Conservation (phyloP, 306 rosid genomes). For the Astragalus glycyphyllos region DNA sequence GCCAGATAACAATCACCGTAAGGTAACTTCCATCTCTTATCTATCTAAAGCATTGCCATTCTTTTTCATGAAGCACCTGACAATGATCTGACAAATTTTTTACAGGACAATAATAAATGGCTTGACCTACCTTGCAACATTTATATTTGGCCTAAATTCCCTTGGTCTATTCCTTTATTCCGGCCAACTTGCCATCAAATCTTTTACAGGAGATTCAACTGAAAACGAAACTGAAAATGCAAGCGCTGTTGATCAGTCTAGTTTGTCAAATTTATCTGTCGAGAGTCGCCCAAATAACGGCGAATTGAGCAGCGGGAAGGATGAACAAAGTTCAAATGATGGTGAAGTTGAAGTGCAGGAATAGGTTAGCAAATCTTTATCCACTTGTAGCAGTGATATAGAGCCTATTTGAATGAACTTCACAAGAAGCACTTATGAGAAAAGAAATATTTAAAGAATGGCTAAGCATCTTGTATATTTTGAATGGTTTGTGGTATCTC, state of each 20-base stretch:
- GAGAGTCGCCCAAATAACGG: constrained; percentile 49
- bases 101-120: constrained; percentile 90
- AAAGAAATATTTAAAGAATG: not conserved
- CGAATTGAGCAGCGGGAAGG: constrained; percentile 56
- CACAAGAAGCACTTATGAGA: constrained; percentile 9
- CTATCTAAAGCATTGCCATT: constrained; percentile 1
- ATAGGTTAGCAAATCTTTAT: constrained; percentile 37
- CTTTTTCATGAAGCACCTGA: constrained; percentile 36
- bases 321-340: constrained; percentile 66
- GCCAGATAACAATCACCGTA: constrained; percentile 86
- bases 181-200: constrained; percentile 77
- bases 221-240: constrained; percentile 52
- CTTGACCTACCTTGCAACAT: constrained; percentile 89
- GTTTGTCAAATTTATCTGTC: constrained; percentile 51
- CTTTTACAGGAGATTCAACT: constrained; percentile 56
- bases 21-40: constrained; percentile 59
- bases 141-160: constrained; percentile 82
- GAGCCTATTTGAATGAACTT: not conserved
- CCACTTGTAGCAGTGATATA: constrained; percentile 40
- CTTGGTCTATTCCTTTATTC: constrained; percentile 85
- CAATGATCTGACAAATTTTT: constrained; percentile 36
- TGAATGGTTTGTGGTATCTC: constrained; percentile 29
- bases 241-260: constrained; percentile 49
- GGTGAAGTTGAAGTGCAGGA: constrained; percentile 41
- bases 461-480: not conserved